A percentile compares a stretch with the other conserved stretches of the same genome.
These are phyloP conservation scores for Solanum corneliomulleri DNA, from an alignment of 257 asterid species.

Conservation along the genomic window DNA sequence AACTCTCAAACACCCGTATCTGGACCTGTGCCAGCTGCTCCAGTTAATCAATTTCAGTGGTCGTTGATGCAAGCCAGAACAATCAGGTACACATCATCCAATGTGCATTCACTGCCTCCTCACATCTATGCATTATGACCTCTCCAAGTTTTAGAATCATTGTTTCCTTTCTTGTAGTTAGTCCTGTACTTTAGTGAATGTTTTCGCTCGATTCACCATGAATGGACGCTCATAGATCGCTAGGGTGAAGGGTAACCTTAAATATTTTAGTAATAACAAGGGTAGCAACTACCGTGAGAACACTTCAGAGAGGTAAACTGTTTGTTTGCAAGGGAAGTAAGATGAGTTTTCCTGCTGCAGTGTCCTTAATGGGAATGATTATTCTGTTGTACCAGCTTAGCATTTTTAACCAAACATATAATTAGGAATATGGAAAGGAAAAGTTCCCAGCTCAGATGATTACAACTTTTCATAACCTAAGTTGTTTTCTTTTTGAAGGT, in stretches of 20 bases:
- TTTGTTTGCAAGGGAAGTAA: not conserved
- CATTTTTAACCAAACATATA: not conserved
- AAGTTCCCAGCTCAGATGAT: not conserved
- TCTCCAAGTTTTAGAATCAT: not conserved
- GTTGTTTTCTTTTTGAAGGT: conserved; percentile 10
- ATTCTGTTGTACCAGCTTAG: not conserved
- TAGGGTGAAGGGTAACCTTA: not conserved
- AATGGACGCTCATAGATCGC: not conserved
- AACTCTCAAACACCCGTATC: conserved; percentile 16
- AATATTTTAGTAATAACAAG: not conserved
- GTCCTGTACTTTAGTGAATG: not conserved
- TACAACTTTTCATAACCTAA: not conserved
- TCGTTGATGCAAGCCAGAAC: conserved; percentile 44
- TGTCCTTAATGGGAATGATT: not conserved
- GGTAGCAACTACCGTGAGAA: not conserved
- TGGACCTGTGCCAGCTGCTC: conserved; percentile 31
- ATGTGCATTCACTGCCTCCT: not conserved
- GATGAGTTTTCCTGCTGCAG: not conserved
- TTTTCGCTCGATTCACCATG: not conserved
- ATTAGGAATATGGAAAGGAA: not conserved
- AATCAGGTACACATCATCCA: conserved; percentile 16
- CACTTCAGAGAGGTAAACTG: not conserved
- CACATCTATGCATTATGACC: not conserved
- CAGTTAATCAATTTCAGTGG: conserved; percentile 24
- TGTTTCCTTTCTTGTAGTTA: not conserved